A percentile compares a stretch with the other conserved stretches of the same genome.
These are phyloP conservation scores for Scheffersomyces amazonensis DNA, from an alignment of 805 yeast genomes.

Conservation along the genomic window DNA sequence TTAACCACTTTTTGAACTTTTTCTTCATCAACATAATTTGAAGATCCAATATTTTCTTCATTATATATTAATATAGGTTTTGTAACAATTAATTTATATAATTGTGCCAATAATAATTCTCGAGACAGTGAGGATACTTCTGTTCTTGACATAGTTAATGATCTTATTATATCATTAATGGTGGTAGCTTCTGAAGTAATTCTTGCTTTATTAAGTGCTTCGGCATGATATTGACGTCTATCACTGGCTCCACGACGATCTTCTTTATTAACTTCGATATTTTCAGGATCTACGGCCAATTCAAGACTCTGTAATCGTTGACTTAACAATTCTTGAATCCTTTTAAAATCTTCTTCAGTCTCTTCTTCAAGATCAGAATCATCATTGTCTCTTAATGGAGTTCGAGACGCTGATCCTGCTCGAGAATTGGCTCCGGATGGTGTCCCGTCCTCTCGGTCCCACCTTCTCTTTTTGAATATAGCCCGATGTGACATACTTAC, in stretches of 20 bases:
- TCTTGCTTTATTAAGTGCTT: slow-evolving; percentile 28
- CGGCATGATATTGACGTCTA: slow-evolving; percentile 14
- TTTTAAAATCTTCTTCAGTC: slow-evolving; percentile 29
- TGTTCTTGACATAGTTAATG: slow-evolving; percentile 39
- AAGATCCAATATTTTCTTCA: slow-evolving; percentile 35
- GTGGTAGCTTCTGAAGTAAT: slow-evolving; percentile 35
- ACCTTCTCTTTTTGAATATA: slow-evolving; percentile 6
- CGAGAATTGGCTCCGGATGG: slow-evolving; percentile 30
- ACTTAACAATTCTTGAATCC: slow-evolving; percentile 32
- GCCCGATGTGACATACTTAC: slow-evolving; percentile 6
- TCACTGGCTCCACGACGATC: slow-evolving; percentile 10
- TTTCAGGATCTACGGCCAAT: slow-evolving; percentile 11
- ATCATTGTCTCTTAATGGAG: slow-evolving; percentile 20
- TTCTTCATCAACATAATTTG: slow-evolving; percentile 34
- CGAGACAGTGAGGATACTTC: slow-evolving; percentile 46
- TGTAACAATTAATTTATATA: slow-evolving; percentile 45
- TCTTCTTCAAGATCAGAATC: slow-evolving; percentile 34
- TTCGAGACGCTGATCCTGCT: slow-evolving; percentile 29
- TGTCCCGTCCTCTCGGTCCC: slow-evolving; percentile 11
- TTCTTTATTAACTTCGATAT: slow-evolving; percentile 8
- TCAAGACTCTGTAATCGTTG: slow-evolving; percentile 30
- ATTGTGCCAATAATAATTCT: slow-evolving; percentile 49
- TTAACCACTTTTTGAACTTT: slow-evolving; percentile 31
- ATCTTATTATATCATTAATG: slow-evolving; percentile 43
- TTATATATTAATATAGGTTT: slow-evolving; percentile 36